A percentile compares a stretch with the other conserved stretches of the same genome.
These are phyloP conservation scores for Linnemannia zychae DNA, from an alignment of 192 early-diverging fungal species.

Conservation along the genomic window DNA sequence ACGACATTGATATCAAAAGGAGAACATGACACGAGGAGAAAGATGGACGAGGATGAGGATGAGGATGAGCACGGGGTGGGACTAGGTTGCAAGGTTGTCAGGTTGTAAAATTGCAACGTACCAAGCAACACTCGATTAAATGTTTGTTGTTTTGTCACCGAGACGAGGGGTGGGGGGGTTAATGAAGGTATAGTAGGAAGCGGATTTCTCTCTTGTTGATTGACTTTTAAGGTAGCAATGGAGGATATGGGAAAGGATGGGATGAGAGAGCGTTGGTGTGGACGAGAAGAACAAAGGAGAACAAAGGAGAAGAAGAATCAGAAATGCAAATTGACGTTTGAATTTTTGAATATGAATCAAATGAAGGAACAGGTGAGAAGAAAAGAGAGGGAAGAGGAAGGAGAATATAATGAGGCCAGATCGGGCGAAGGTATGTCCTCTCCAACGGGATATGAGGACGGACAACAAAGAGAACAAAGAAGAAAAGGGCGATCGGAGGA, in stretches of 20 bases:
- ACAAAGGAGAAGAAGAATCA: neutral
- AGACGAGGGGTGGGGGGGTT: no score
- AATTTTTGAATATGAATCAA: neutral
- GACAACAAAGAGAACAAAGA: neutral
- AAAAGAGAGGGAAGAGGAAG: neutral
- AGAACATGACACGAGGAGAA: neutral
- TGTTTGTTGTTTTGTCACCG: neutral
- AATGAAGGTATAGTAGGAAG: neutral
- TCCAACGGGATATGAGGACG: neutral
- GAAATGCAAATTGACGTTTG: neutral
- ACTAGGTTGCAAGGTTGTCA: no score
- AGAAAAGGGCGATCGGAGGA: neutral
- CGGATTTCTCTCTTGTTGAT: neutral
- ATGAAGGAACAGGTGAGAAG: neutral
- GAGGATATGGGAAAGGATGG: neutral
- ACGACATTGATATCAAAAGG: neutral
- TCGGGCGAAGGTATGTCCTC: conserved; percentile 7
- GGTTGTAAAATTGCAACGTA: neutral
- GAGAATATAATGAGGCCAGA: neutral
- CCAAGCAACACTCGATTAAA: conserved; percentile 1
- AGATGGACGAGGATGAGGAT: neutral
- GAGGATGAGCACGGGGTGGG: neutral
- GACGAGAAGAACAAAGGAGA: neutral
- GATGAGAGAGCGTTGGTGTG: neutral
- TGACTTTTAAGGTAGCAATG: neutral